Conservation (phyloP, 441 rosid genomes). For the Gossypium gossypioides region DNA sequence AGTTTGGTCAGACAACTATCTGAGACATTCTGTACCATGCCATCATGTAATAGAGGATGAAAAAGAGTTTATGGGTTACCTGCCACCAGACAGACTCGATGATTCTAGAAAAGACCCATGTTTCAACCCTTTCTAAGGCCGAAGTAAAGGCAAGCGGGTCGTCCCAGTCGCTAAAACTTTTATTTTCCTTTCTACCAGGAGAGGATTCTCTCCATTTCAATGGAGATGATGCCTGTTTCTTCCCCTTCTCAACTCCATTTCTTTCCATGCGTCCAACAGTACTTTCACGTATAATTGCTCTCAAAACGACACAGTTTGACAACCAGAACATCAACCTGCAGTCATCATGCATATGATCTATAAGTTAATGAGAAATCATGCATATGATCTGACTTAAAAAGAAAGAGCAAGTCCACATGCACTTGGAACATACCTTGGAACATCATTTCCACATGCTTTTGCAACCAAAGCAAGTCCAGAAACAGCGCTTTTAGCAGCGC, state of each 20-base stretch:
- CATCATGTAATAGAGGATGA: neutral
- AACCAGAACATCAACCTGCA: constrained; percentile 90
- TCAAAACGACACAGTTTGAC: constrained; percentile 68
- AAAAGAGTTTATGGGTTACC: constrained; percentile 30
- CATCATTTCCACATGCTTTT: constrained; percentile 94
- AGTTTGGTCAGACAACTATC: constrained; percentile 14
- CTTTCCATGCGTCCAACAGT: constrained; percentile 28
- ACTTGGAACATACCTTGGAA: constrained; percentile 53
- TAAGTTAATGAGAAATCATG: neutral
- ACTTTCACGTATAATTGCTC: constrained; percentile 55
- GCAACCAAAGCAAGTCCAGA: constrained; percentile 76
- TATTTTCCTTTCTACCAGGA: constrained; percentile 30
- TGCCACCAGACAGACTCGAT: constrained; percentile 99
- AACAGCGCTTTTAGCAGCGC: constrained; percentile 71
- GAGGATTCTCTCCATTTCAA: constrained; percentile 56
- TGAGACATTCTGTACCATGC: neutral
- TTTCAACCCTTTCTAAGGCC: constrained; percentile 79
- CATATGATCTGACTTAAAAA: neutral
- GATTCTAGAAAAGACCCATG: constrained; percentile 84
- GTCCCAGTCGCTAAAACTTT: constrained; percentile 43
- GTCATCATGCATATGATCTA: neutral
- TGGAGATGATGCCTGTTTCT: constrained; percentile 30
- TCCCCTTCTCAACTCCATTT: constrained; percentile 29
- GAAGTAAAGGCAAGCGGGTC: constrained; percentile 42
- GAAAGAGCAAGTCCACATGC: neutral